Percentiles rank a stretch among this genome's conserved stretches.
phyloP scores from a whole-genome alignment of 2,329 filamentous ascomycete genomes.

The Aspergillus sp. region DNA sequence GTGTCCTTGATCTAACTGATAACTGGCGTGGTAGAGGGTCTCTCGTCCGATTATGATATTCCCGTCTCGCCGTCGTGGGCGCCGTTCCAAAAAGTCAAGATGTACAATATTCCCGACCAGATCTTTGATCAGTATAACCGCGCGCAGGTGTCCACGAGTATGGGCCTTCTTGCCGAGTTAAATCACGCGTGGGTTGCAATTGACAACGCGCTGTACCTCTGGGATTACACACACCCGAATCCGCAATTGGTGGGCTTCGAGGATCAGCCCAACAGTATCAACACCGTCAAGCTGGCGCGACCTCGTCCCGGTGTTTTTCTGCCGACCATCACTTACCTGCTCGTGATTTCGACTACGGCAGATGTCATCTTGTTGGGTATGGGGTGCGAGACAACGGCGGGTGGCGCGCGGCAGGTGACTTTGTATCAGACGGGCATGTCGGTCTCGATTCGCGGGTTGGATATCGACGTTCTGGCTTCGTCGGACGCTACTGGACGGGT shows the following conservation, averaged over 20 bases:
- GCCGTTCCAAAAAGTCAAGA: conserved; percentile 79
- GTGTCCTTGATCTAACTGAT: conserved; percentile 19
- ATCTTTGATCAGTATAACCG: conserved; percentile 90
- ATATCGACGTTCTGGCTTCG: conserved; percentile 69
- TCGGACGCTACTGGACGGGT: conserved; percentile 75
- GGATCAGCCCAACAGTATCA: conserved; percentile 79
- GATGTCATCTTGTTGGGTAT: conserved; percentile 86
- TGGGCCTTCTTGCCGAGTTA: conserved; percentile 91
- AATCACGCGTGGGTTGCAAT: conserved; percentile 94
- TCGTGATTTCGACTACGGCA: conserved; percentile 77
- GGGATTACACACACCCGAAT: conserved; percentile 93
- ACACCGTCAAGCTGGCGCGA: conserved; percentile 76
- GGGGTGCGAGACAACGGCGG: conserved; percentile 53
- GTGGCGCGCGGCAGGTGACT: conserved; percentile 63
- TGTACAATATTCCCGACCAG: conserved; percentile 82
- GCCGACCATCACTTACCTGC: conserved; percentile 71
- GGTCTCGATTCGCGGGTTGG: conserved; percentile 64
- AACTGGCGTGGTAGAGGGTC: conserved; percentile 56
- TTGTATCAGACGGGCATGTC: conserved; percentile 87
- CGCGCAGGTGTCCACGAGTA: conserved; percentile 77
- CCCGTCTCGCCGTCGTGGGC: conserved; percentile 62
- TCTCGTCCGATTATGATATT: conserved; percentile 86
- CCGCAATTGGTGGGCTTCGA: conserved; percentile 89
- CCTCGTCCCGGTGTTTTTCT: conserved; percentile 86
- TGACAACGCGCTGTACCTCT: conserved; percentile 91